Conservation (phyloP, 2,329 filamentous ascomycete genomes). For the Colletotrichum australisinense region DNA sequence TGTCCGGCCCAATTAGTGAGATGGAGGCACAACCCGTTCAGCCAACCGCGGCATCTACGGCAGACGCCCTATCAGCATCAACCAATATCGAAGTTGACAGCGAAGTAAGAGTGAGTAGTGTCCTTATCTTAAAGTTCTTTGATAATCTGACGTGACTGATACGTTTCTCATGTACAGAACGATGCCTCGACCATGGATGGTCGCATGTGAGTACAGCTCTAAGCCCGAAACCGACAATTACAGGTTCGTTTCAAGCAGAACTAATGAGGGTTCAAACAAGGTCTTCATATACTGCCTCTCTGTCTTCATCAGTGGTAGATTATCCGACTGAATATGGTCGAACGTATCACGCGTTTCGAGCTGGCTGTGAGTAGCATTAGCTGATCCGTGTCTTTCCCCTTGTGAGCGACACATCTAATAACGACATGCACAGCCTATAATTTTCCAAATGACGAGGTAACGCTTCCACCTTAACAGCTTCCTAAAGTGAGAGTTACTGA, state of each 20-base stretch:
- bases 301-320: constrained; percentile 11
- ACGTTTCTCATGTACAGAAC: not conserved
- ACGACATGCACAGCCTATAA: constrained; percentile 34
- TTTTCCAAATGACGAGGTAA: constrained; percentile 50
- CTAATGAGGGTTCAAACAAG: not conserved
- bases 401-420: not conserved
- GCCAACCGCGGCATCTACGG: not conserved
- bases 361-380: constrained; percentile 1
- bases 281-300: not conserved
- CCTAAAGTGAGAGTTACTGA: too few species aligned
- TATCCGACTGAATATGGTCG: constrained; percentile 26
- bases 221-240: too few species aligned
- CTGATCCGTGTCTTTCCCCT: not conserved
- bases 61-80: not conserved
- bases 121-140: not conserved
- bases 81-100: not conserved
- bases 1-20: not conserved
- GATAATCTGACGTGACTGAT: not conserved
- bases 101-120: not conserved
- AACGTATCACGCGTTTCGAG: constrained; percentile 24
- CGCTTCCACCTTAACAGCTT: too few species aligned
- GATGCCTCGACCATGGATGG: not conserved
- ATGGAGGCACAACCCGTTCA: not conserved
- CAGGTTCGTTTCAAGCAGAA: not conserved
- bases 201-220: not conserved